A percentile compares a stretch with the other conserved stretches of the same genome.
Evolutionary conservation across 257 asterid genomes (phyloP).

Genomic region (Gentiana dahurica): DNA sequence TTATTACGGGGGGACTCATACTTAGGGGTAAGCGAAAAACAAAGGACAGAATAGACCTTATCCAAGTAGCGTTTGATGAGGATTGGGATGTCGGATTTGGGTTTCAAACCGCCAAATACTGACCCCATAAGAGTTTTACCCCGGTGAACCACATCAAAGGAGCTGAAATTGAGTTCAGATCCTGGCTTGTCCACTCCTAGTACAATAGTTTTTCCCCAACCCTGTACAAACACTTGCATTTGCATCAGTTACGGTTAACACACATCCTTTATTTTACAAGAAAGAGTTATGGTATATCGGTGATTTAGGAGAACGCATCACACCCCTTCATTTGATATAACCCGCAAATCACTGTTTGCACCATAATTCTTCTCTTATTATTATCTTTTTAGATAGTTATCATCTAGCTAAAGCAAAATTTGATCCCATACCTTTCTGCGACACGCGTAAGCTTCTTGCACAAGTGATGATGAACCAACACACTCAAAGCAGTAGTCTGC

Average conservation of each 20-base stretch:
- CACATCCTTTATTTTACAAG: too few species aligned
- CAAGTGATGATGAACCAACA: constrained; percentile 42
- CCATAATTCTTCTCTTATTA: too few species aligned
- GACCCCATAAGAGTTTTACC: constrained; percentile 39
- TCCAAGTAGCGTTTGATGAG: constrained; percentile 41
- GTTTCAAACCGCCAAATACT: constrained; percentile 55
- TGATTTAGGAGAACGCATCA: too few species aligned
- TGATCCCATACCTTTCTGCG: constrained; percentile 42
- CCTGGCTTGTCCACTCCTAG: constrained; percentile 48
- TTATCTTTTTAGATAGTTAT: too few species aligned
- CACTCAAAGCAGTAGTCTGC: constrained; percentile 79
- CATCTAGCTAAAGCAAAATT: too few species aligned
- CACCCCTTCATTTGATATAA: too few species aligned
- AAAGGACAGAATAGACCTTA: constrained; percentile 24
- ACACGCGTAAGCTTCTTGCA: constrained; percentile 49
- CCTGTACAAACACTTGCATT: constrained; percentile 19
- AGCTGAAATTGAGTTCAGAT: constrained; percentile 19
- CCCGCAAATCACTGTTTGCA: too few species aligned
- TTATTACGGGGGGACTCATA: not conserved
- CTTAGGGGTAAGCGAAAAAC: too few species aligned
- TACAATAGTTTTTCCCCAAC: constrained; percentile 67
- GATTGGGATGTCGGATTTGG: constrained; percentile 46
- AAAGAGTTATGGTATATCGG: too few species aligned
- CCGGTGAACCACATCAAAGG: constrained; percentile 18
- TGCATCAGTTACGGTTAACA: too few species aligned